A percentile compares a stretch with the other conserved stretches of the same genome.
phyloP scores from a whole-genome alignment of 176 grass and related monocot genomes.

The Oryza brachyantha region DNA sequence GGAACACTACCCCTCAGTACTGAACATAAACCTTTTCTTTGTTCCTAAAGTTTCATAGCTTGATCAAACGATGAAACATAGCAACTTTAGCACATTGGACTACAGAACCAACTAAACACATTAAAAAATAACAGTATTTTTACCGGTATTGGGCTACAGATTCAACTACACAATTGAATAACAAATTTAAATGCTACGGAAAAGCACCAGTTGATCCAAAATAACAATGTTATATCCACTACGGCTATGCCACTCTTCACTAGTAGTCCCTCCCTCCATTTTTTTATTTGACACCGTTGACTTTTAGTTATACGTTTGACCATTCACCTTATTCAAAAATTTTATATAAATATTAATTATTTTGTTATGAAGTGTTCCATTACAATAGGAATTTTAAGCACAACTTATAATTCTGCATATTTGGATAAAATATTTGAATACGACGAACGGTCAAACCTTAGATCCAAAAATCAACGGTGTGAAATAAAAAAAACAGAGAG shows the following conservation, averaged over 20 bases:
- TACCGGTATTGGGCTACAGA: neutral
- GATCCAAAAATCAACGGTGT: too few species aligned
- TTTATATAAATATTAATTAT: too few species aligned
- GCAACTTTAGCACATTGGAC: neutral
- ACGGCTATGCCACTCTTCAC: neutral
- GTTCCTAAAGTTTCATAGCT: neutral
- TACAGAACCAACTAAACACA: neutral
- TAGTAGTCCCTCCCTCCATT: too few species aligned
- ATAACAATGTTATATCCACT: neutral
- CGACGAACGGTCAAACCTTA: too few species aligned
- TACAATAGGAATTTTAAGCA: too few species aligned
- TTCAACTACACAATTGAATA: neutral
- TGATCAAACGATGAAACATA: neutral
- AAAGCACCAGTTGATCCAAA: neutral
- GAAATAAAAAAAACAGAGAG: too few species aligned
- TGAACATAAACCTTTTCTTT: neutral
- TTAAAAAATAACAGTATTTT: neutral
- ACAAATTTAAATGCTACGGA: neutral
- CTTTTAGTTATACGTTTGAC: too few species aligned
- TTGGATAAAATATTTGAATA: too few species aligned
- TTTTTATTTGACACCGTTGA: too few species aligned
- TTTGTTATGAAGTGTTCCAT: too few species aligned
- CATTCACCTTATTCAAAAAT: too few species aligned
- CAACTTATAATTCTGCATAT: too few species aligned
- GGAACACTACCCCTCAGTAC: neutral